Evolutionary conservation across 768 basidiomycete genomes (phyloP).

Genomic region (Amanita exitialis): DNA sequence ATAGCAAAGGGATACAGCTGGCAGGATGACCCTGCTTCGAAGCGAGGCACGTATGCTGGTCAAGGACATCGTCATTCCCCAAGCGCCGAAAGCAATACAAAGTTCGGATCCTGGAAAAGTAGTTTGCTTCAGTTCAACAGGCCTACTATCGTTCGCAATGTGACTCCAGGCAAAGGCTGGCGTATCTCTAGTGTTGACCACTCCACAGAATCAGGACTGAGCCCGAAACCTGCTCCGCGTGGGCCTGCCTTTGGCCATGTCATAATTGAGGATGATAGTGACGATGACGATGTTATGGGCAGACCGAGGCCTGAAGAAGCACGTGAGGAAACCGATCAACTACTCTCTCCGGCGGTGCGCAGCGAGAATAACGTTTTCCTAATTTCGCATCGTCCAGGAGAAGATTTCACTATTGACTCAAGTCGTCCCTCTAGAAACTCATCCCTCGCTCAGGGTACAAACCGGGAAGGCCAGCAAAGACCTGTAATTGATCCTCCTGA

Average conservation of each 20-base stretch:
- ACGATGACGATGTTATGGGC: not conserved
- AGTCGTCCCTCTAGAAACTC: not conserved
- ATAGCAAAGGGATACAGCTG: not conserved
- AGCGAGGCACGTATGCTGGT: not conserved
- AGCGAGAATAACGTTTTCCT: not conserved
- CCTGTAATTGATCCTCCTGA: not conserved
- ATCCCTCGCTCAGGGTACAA: not conserved
- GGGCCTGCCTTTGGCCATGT: not conserved
- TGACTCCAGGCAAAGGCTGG: not conserved
- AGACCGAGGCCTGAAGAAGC: not conserved
- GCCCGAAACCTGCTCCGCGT: not conserved
- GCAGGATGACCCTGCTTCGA: not conserved
- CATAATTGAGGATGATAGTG: not conserved
- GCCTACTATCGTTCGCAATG: not conserved
- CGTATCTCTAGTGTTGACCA: not conserved
- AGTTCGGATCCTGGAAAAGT: not conserved
- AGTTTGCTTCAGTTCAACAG: not conserved
- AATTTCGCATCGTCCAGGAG: conserved; percentile 1
- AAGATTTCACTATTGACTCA: conserved; percentile 1
- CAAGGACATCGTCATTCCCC: not conserved
- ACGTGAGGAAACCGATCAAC: not conserved
- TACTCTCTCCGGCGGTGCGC: not conserved
- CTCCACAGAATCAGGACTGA: not conserved
- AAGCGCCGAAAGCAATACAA: not conserved
- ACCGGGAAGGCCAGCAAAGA: not conserved